Evolutionary conservation across 805 yeast genomes (phyloP).

Genomic region (Yamadazyma kitorensis): DNA sequence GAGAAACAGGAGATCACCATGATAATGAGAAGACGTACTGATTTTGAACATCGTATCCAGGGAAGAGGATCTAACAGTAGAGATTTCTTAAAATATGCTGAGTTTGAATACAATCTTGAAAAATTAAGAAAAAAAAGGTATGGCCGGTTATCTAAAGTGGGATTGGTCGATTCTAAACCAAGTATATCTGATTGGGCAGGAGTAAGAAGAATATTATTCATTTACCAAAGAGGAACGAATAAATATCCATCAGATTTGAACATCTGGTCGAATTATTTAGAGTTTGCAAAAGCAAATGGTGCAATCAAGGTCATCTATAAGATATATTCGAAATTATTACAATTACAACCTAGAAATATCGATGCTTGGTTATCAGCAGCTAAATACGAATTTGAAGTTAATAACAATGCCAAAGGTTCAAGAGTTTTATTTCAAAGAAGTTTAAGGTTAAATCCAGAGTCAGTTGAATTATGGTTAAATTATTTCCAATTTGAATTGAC

Average conservation of each 20-base stretch:
- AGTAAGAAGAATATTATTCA: slow-evolving; percentile 71
- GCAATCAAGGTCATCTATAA: slow-evolving; percentile 71
- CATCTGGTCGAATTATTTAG: slow-evolving; percentile 76
- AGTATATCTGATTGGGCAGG: slow-evolving; percentile 87
- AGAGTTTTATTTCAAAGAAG: slow-evolving; percentile 83
- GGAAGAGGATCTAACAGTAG: slow-evolving; percentile 77
- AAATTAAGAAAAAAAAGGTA: slow-evolving; percentile 71
- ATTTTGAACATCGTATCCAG: slow-evolving; percentile 85
- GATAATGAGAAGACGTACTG: slow-evolving; percentile 91
- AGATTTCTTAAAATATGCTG: slow-evolving; percentile 77
- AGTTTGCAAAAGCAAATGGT: slow-evolving; percentile 62
- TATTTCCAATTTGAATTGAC: slow-evolving; percentile 87
- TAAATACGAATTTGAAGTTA: slow-evolving; percentile 84
- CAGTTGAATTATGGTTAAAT: slow-evolving; percentile 71
- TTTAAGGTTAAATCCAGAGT: slow-evolving; percentile 77
- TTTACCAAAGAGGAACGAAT: slow-evolving; percentile 78
- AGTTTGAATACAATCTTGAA: slow-evolving; percentile 78
- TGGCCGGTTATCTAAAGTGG: slow-evolving; percentile 54
- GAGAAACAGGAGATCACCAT: slow-evolving; percentile 75
- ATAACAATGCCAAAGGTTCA: slow-evolving; percentile 86
- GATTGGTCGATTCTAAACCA: slow-evolving; percentile 56
- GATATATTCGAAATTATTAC: slow-evolving; percentile 73
- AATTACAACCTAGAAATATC: slow-evolving; percentile 86
- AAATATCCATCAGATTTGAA: slow-evolving; percentile 74
- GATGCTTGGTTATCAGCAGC: slow-evolving; percentile 95